These are phyloP conservation scores for Solanum hybrid DNA, from an alignment of 305 asterid genomes.

Conservation along the genomic window DNA sequence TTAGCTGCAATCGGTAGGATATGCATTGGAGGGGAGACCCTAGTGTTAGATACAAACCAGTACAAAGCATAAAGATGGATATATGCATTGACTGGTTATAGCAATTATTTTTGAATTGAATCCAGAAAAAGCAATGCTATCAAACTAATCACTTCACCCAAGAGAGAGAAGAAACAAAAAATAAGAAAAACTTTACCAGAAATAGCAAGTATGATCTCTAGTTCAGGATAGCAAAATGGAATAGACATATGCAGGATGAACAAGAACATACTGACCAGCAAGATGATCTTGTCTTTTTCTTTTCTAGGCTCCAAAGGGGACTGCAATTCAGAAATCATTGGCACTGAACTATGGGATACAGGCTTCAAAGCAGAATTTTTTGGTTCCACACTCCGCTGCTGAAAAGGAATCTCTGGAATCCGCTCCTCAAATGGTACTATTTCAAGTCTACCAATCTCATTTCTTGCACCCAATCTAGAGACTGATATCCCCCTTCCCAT, in stretches of 20 bases:
- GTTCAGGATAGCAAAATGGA: not conserved
- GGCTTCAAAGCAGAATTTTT: conserved; percentile 20
- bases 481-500: conserved; percentile 8
- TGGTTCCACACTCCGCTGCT: conserved; percentile 1
- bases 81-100: not conserved
- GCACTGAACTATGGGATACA: not conserved
- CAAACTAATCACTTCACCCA: not conserved
- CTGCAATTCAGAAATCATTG: conserved; percentile 20
- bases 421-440: conserved; percentile 23
- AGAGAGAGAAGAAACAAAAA: not conserved
- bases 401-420: conserved; percentile 20
- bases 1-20: not conserved
- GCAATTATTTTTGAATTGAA: not conserved
- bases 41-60: not conserved
- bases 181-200: not conserved
- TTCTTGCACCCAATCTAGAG: conserved; percentile 7
- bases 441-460: conserved; percentile 14
- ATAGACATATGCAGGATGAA: not conserved
- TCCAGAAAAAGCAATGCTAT: not conserved
- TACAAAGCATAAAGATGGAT: not conserved
- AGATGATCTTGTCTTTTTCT: conserved; percentile 27
- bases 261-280: conserved; percentile 37
- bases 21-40: not conserved
- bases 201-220: not conserved
- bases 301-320: conserved; percentile 12